A percentile compares a stretch with the other conserved stretches of the same genome.
These are phyloP conservation scores for Hymenoscyphus infarciens DNA, from an alignment of 2,329 filamentous ascomycete species.

Conservation along the genomic window DNA sequence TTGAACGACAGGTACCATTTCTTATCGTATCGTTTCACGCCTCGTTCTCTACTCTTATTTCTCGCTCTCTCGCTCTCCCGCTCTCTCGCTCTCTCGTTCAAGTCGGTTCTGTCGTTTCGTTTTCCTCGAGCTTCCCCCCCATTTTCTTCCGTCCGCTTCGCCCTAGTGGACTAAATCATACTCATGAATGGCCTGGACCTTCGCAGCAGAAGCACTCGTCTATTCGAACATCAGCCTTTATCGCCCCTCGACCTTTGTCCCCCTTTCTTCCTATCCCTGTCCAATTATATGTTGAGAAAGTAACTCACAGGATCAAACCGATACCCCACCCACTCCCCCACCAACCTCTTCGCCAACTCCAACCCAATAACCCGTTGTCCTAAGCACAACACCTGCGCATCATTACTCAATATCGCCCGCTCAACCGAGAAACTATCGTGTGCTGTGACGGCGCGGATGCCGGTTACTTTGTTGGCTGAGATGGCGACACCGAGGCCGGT, in stretches of 20 bases:
- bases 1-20: neutral
- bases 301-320: conserved; percentile 66
- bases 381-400: conserved; percentile 84
- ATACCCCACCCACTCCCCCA: conserved; percentile 81
- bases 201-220: conserved; percentile 23
- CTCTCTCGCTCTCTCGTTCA: too few species aligned
- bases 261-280: neutral
- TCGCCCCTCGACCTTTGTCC: neutral
- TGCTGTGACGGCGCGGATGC: conserved; percentile 81
- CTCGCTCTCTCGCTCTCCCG: neutral
- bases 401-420: conserved; percentile 75
- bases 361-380: conserved; percentile 79
- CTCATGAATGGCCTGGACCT: conserved; percentile 30
- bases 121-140: neutral
- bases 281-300: neutral
- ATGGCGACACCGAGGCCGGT: conserved; percentile 87
- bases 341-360: conserved; percentile 73
- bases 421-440: conserved; percentile 85
- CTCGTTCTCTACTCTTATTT: neutral
- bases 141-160: neutral
- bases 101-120: neutral
- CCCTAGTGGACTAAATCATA: conserved; percentile 25
- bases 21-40: neutral
- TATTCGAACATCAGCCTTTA: conserved; percentile 3
- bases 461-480: conserved; percentile 82